Evolutionary conservation across 139 green algal genomes (phyloP).

Genomic region (Medakamo hakoo): DNA sequence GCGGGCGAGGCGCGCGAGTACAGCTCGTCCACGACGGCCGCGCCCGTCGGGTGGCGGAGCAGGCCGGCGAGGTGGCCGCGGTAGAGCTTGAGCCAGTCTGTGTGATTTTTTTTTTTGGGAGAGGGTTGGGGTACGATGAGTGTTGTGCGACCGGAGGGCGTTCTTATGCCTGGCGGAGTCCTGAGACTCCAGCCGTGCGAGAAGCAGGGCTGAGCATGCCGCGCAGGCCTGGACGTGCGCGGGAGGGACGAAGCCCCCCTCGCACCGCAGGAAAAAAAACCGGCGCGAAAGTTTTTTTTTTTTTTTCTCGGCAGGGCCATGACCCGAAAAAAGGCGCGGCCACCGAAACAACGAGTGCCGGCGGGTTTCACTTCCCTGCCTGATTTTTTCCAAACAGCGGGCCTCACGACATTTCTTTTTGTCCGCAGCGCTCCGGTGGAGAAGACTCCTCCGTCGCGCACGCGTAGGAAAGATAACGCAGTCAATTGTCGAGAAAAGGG

Average conservation of each 20-base stretch:
- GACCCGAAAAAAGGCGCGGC: conserved; percentile 9
- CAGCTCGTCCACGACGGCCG: conserved; percentile 62
- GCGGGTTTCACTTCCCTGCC: conserved; percentile 34
- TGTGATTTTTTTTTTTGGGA: conserved; percentile 16
- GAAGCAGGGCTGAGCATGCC: too few species aligned
- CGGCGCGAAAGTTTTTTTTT: too few species aligned
- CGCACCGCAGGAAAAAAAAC: too few species aligned
- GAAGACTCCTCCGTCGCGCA: not conserved
- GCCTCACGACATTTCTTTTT: conserved; percentile 18
- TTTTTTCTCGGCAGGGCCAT: conserved; percentile 40
- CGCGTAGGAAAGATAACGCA: conserved; percentile 51
- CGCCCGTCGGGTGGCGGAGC: conserved; percentile 62
- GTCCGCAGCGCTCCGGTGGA: conserved; percentile 8
- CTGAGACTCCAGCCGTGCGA: too few species aligned
- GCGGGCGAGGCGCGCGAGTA: conserved; percentile 31
- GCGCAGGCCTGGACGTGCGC: too few species aligned
- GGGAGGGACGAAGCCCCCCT: too few species aligned
- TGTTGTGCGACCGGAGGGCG: too few species aligned
- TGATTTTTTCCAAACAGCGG: not conserved
- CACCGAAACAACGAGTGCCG: not conserved
- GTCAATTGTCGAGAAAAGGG: too few species aligned
- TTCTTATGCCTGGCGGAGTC: too few species aligned
- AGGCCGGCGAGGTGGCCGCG: conserved; percentile 51
- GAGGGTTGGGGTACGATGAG: not conserved
- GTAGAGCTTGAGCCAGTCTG: conserved; percentile 30